A percentile compares a stretch with the other conserved stretches of the same genome.
phyloP scores from a whole-genome alignment of 768 basidiomycete genomes.

The Suillus americanus region DNA sequence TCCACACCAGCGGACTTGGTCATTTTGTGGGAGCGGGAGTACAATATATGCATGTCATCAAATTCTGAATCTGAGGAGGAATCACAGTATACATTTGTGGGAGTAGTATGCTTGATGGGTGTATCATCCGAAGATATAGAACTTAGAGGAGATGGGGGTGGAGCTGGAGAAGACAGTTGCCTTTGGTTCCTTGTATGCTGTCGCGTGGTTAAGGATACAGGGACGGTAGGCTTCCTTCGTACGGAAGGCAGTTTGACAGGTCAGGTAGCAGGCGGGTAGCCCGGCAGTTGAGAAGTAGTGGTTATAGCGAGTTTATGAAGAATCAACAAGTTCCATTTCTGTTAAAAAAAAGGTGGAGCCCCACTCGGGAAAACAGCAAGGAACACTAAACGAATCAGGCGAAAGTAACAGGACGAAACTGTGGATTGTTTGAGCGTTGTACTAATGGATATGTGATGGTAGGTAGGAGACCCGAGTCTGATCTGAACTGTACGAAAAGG shows the following conservation, averaged over 20 bases:
- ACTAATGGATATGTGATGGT: background rate
- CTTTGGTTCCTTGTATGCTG: background rate
- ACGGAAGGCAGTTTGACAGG: background rate
- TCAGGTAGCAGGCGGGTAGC: background rate
- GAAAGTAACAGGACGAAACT: background rate
- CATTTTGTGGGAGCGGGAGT: background rate
- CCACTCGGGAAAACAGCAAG: background rate
- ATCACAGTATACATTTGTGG: background rate
- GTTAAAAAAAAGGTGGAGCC: slow-evolving; percentile 1
- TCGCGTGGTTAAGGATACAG: background rate
- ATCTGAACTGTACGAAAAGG: rapidly evolving
- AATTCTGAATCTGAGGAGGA: background rate
- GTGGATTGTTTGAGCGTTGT: background rate
- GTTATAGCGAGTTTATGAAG: background rate
- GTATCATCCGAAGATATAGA: background rate
- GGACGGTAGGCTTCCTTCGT: background rate
- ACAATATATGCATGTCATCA: background rate
- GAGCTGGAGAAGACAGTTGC: background rate
- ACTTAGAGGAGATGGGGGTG: background rate
- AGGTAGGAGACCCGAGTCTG: background rate
- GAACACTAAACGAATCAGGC: background rate
- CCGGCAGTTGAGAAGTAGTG: background rate
- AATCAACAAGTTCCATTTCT: background rate
- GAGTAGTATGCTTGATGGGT: rapidly evolving
- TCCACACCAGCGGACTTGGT: rapidly evolving